Evolutionary conservation across 805 yeast genomes (phyloP).

Genomic region (Saturnispora kantuleensis): DNA sequence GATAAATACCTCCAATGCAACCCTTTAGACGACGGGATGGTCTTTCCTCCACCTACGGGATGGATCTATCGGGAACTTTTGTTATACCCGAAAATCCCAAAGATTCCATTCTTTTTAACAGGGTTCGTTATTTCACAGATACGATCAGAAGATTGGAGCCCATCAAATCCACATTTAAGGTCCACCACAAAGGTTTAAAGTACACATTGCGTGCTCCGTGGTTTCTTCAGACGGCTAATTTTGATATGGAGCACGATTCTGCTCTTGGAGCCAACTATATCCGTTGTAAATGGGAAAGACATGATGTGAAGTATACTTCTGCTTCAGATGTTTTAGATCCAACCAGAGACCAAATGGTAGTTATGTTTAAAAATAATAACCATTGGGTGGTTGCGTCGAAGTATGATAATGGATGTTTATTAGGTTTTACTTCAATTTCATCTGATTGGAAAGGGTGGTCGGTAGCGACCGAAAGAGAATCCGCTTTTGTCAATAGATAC

Average conservation of each 20-base stretch:
- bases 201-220: not conserved
- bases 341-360: not conserved
- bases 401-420: not conserved
- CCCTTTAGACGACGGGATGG: conserved; percentile 4
- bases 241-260: conserved; percentile 1
- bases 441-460: conserved; percentile 6
- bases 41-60: conserved; percentile 6
- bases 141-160: conserved; percentile 3
- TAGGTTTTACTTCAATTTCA: not conserved
- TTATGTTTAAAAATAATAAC: not conserved
- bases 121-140: conserved; percentile 4
- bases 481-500: not conserved
- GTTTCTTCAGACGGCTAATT: not conserved
- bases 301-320: not conserved
- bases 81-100: conserved; percentile 3
- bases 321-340: conserved; percentile 4
- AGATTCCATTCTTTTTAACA: conserved; percentile 3
- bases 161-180: not conserved
- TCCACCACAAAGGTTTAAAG: conserved; percentile 1
- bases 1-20: not conserved
- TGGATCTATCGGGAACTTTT: conserved; percentile 1
- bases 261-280: conserved; percentile 2
- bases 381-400: not conserved
- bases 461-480: not conserved
- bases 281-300: not conserved